Evolutionary conservation across 2,329 filamentous ascomycete species (phyloP), one percentile per base, ranked within the genome.

Genomic region (Ascocoryne sarcoides): DNA sequence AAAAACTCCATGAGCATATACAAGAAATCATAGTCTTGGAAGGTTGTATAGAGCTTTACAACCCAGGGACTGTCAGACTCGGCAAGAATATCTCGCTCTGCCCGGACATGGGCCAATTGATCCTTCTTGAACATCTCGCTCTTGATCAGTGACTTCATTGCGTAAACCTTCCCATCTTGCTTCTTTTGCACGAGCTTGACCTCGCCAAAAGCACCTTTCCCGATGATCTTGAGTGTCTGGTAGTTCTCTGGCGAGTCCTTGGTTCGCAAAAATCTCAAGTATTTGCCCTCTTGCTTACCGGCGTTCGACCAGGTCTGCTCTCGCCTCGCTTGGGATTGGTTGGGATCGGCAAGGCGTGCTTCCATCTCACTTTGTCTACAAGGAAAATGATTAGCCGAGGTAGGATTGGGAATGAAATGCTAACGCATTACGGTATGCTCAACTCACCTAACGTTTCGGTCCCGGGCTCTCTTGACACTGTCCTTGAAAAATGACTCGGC

Each of bases 1-100:
- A 98, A 75, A 66, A 96, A 98, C 66, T 98, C 92, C 92, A 98
- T 98, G 46, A 98, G 73, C 82, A 98, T 92, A 70, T 98, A 98
- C 26, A 98, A 71, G 68, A 95, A 98, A 51, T 92, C 90, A 33
- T 76, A 75, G 61, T 98, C 92, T 65, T 98, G 92, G 71, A 98
- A 98, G 1, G 92, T 96, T 10, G 92, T 95, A 68, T 86, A 94
- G 47, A 98, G 79, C 72, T 95, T 98, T 56, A 98, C 92, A 12
- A 98, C 86, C 92, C 92, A 98, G 4, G 92, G 90, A 60, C 92
- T 96, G 72, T 98, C 92, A n/a, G 90, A 94, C 63, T 98, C 93
- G 47, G 92, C 92, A 49, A 98, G 71, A 54, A 98, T 96, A 62
- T 98, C 92, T 73, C 92, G 81, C 68, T 98, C 92, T 39, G 92